Evolutionary conservation across 1,139 yeast genomes (phyloP).

Genomic region (Hanseniaspora uvarum): DNA sequence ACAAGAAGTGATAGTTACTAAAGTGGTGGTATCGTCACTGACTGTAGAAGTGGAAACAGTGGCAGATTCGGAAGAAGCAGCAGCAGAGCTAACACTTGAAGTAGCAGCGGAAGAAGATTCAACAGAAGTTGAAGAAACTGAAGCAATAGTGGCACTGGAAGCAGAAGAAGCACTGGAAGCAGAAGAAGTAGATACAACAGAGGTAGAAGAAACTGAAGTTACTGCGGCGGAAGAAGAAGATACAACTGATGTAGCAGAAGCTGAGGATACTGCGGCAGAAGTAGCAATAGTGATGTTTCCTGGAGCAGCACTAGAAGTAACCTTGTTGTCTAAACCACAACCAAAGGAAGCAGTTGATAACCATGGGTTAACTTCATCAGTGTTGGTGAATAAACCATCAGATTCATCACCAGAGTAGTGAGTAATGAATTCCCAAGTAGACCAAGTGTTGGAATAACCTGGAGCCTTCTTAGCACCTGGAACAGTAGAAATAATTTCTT

Average conservation of each 20-base stretch:
- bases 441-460: constrained; percentile 34
- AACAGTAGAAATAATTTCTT: constrained; percentile 35
- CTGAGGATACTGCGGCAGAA: constrained; percentile 5
- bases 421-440: constrained; percentile 21
- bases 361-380: constrained; percentile 18
- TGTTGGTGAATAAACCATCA: constrained; percentile 19
- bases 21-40: constrained; percentile 33
- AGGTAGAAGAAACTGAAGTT: constrained; percentile 1
- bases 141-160: constrained; percentile 18
- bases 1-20: constrained; percentile 45
- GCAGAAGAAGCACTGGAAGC: constrained; percentile 13
- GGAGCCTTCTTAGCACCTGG: constrained; percentile 41
- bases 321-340: constrained; percentile 22
- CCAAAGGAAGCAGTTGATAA: constrained; percentile 13
- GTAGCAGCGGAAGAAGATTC: no score
- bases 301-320: constrained; percentile 21
- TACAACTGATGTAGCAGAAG: background rate
- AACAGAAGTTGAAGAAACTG: no score
- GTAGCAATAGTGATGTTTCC: constrained; percentile 17
- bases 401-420: constrained; percentile 16
- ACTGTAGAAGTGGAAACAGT: constrained; percentile 32
- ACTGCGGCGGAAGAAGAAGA: background rate
- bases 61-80: constrained; percentile 21
- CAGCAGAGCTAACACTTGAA: constrained; percentile 26
- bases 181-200: constrained; percentile 21